phyloP scores from a whole-genome alignment of 352 stramenopile species.

The Phytophthora lateralis region DNA sequence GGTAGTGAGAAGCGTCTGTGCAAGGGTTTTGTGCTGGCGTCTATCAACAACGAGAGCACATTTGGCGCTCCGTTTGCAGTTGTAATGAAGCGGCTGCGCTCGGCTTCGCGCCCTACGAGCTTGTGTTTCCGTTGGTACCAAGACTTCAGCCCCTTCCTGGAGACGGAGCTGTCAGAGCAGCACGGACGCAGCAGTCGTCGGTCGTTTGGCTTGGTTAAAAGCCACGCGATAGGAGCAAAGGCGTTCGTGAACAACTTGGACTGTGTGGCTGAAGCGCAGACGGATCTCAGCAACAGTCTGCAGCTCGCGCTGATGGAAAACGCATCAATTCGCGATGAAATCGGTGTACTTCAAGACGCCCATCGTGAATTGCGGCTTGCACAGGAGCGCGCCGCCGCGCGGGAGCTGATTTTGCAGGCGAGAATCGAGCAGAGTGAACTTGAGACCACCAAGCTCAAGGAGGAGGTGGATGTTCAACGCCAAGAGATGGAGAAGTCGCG shows the following conservation, averaged over 20 bases:
- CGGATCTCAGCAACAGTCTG: conserved; percentile 62
- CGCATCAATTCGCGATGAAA: conserved; percentile 72
- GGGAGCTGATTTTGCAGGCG: conserved; percentile 33
- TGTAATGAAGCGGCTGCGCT: conserved; percentile 58
- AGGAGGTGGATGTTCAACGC: conserved; percentile 41
- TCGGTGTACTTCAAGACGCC: conserved; percentile 53
- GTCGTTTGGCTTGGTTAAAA: conserved; percentile 19
- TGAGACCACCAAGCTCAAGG: conserved; percentile 46
- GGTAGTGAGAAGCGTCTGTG: conserved; percentile 60
- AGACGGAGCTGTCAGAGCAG: conserved; percentile 58
- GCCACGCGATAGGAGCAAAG: conserved; percentile 17
- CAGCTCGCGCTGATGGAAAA: conserved; percentile 81
- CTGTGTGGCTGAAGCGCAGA: conserved; percentile 64
- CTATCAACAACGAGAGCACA: conserved; percentile 82
- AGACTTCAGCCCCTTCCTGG: conserved; percentile 79
- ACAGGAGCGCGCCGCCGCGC: conserved; percentile 31
- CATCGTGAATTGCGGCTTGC: conserved; percentile 50
- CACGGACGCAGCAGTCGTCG: conserved; percentile 9
- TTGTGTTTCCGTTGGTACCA: conserved; percentile 84
- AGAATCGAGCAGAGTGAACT: conserved; percentile 47
- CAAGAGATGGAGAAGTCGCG: conserved; percentile 44
- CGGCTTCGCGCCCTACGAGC: conserved; percentile 65
- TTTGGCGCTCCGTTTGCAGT: conserved; percentile 60
- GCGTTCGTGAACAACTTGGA: conserved; percentile 59
- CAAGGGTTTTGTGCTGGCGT: conserved; percentile 79